Conservation (phyloP, 192 early-diverging fungal species). For the Entomortierella beljakovae region DNA sequence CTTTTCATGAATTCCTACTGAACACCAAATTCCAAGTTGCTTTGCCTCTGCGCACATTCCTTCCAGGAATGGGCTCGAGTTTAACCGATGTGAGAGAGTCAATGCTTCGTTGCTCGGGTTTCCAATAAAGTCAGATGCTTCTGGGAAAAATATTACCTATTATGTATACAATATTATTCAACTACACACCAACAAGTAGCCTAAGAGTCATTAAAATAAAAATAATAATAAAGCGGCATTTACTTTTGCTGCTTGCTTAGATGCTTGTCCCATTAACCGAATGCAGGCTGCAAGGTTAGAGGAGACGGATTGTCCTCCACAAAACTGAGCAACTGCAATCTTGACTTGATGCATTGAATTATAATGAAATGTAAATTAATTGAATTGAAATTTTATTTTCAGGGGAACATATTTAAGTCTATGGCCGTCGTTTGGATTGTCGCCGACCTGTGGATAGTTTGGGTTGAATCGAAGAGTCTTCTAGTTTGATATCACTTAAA, state of each 20-base stretch:
- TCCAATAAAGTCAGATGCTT: conserved; percentile 86
- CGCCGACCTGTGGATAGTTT: neutral
- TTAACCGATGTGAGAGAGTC: conserved; percentile 60
- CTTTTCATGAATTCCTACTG: conserved; percentile 84
- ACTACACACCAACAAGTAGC: too few relatives aligned
- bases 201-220: neutral
- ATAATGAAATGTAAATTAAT: neutral
- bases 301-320: conserved; percentile 67
- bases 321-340: conserved; percentile 80
- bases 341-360: conserved; percentile 15
- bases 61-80: conserved; percentile 62
- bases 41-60: conserved; percentile 71
- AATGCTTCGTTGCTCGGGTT: conserved; percentile 61
- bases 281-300: conserved; percentile 72
- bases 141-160: conserved; percentile 84
- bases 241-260: conserved; percentile 68
- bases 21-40: conserved; percentile 72
- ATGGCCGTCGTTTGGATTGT: conserved; percentile 23
- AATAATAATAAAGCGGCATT: neutral
- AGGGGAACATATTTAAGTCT: neutral
- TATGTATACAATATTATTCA: neutral
- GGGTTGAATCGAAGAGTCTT: neutral
- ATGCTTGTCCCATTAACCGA: conserved; percentile 68
- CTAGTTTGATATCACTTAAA: conserved; percentile 15
- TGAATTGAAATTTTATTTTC: neutral